Base-by-base conservation (phyloP, 768 basidiomycete genomes). In the Mycena olivaceomarginata region DNA sequence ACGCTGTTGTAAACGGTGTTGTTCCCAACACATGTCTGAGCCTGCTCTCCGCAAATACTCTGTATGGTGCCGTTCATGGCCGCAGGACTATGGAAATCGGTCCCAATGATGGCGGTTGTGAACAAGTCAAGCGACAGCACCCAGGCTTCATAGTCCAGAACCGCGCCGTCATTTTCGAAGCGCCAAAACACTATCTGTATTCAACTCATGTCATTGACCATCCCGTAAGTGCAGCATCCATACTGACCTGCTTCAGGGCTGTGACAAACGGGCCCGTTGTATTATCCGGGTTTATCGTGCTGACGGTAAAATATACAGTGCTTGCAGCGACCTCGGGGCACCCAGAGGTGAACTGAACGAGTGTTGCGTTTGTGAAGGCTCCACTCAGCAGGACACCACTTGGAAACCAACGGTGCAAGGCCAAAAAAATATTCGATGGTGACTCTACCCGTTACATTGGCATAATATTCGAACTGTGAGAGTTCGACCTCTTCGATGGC, bases 381-480 rank as follows among this genome's bases (percentile, higher is more conserved):
- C 68, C 74, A 25, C 70, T 75, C 6, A 68, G 74, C 40, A 62
- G 68, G 13, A 51, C 16, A 5, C 74, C 68, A 20, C 25, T 12
- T 4, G 68, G 74, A n/a, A n/a, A n/a, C n/a, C 2, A 75, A 51
- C 25, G 74, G 68, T 25, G 74, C 74, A 20, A 75, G 74, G 9
- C 74, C 74, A 12, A 63, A 75, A 51, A 75, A 75, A 43, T 75
- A 75, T 11, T 75, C 74, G 41, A 75, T 43, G 16, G 74, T 70
- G 53, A 75, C 41, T 18, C 74, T 59, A 3, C 74, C 74, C 9
- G 74, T 75, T 0, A 68, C 74, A 31, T 70, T 75, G 4, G 4
- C 43, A 51, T n/a, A n/a, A n/a, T n/a, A n/a, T n/a, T n/a, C n/a
- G n/a, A n/a, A n/a, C n/a, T n/a, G n/a, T n/a, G n/a, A n/a, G n/a